Evolutionary conservation across 2,329 filamentous ascomycete species (phyloP), one percentile per base, ranked within the genome.

Genomic region (Gaeumannomyces sp.): DNA sequence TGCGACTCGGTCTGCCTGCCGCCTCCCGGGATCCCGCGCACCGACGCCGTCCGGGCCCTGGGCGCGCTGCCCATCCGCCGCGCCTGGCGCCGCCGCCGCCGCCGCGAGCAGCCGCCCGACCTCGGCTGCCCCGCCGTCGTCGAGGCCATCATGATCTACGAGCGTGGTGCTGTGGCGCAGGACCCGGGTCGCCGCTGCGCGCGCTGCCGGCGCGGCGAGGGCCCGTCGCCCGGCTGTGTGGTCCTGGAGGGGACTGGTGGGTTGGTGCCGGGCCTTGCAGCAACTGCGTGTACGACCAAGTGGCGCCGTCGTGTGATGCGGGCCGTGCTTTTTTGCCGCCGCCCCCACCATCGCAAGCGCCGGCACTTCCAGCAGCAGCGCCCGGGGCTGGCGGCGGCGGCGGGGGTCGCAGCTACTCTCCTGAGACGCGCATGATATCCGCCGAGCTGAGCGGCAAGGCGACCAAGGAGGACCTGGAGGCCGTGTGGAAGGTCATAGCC

Each of bases 1-100:
- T 60, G 58, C 58, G 58, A 60, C 28, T 60, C 58, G 29, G 58
- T 60, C 28, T 60, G 58, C 28, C 58, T 60, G 2, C 58, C 58
- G 29, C 58, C 27, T 1, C 58, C 58, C 16, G 58, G 58, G 2
- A 2, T 31, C 5, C 28, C 58, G 10, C 27, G 29, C 19, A 29
- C 58, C 28, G 58, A 4, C 8, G 29, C 58, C 4, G 19, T 60
- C 27, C 1, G 19, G 29, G 19, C 27, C 25, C 28, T 60, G 27
- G 58, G 58, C 27, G 19, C 19, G 5, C 58, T 60, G 11, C 25
- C 27, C n/a, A 60, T 60, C 28, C 58, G 58, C 19, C 25, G 58
- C 25, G 58, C 58, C 2, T 60, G 58, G 58, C 25, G 58, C 6
- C 38, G 38, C 38, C 58, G 58, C 11, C 25, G 28, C 25, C 27